phyloP scores from a whole-genome alignment of 177 flowering plant genomes.

The Vitis hybrid region DNA sequence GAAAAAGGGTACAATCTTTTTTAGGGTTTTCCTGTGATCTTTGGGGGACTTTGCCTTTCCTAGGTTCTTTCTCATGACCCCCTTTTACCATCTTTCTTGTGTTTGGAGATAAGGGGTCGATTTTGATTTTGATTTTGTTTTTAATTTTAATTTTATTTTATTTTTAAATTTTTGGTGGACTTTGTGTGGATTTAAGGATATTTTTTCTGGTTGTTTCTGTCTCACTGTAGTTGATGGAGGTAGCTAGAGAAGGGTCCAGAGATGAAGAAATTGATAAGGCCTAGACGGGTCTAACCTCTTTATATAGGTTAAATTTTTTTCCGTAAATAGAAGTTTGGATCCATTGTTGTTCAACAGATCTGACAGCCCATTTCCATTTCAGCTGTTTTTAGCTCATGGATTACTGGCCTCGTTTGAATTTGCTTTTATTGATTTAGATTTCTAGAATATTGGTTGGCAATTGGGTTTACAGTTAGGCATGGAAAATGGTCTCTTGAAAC shows the following conservation, averaged over 20 bases:
- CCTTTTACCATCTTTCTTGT: constrained; percentile 36
- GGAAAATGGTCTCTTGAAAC: constrained; percentile 26
- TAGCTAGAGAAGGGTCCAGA: constrained; percentile 35
- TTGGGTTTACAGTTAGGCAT: constrained; percentile 16
- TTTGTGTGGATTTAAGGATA: constrained; percentile 15
- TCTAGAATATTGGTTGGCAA: background rate
- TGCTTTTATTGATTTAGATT: constrained; percentile 6
- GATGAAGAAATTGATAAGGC: constrained; percentile 17
- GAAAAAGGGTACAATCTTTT: constrained; percentile 24
- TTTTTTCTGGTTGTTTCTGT: constrained; percentile 19
- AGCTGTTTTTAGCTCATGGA: constrained; percentile 15
- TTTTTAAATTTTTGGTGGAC: background rate
- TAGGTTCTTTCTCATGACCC: constrained; percentile 51
- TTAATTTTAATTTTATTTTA: background rate
- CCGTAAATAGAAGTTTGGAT: constrained; percentile 34
- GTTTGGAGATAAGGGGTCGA: constrained; percentile 32
- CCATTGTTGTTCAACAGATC: constrained; percentile 51
- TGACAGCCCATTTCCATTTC: constrained; percentile 36
- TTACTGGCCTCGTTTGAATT: constrained; percentile 11
- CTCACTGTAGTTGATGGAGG: constrained; percentile 26
- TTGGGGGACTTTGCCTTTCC: constrained; percentile 31
- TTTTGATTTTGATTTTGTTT: constrained; percentile 20
- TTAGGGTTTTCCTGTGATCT: constrained; percentile 47
- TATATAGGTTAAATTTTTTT: constrained; percentile 8
- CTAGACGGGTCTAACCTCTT: constrained; percentile 14